Evolutionary conservation across 345 rosid genomes (phyloP), one percentile per base, ranked within the genome.

Genomic region (Rhodomyrtus tomentosa): DNA sequence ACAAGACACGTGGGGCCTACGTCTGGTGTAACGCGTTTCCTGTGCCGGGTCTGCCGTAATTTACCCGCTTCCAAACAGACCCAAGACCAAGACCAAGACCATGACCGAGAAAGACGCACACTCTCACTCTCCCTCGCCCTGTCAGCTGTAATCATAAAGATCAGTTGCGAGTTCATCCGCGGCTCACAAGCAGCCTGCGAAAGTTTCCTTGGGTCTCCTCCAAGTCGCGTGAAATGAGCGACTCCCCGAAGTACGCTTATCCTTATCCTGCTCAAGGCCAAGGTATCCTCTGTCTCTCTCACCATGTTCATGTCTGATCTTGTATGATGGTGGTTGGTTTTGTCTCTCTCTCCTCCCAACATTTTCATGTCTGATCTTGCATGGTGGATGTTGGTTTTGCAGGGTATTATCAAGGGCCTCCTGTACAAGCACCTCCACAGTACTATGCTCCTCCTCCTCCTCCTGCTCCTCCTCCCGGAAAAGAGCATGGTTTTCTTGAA

Each of bases 391-490:
- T 36, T 55, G 36, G 38, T n/a, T 86, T 48, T 72, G 36, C 59
- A 90, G 93, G 93, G 81, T 90, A 91, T 62, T 90, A 91, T 55
- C 93, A 91, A 86, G 93, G 91, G 10, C 93, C 92, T 53, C 93
- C 92, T 0, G 93, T 88, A 38, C 51, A 86, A 86, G 88, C 93
- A 8, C 92, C 93, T 27, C 93, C 93, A 9, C 93, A 87, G 52
- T 91, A 90, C 83, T 85, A 84, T 54, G 89, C 85, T n/a, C n/a
- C n/a, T n/a, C n/a, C n/a, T n/a, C n/a, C n/a, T n/a, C n/a, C n/a
- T n/a, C n/a, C n/a, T 83, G 84, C 88, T 53, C 52, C 88, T 48
- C 90, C 90, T 2, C 91, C 92, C 8, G 50, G 87, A 58, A 90
- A 84, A 51, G 22, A 85, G 58, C 49, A 83, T 27, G 89, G 93